Evolutionary conservation across 257 asterid genomes (phyloP).

Genomic region (Solanum bulbocastanum): DNA sequence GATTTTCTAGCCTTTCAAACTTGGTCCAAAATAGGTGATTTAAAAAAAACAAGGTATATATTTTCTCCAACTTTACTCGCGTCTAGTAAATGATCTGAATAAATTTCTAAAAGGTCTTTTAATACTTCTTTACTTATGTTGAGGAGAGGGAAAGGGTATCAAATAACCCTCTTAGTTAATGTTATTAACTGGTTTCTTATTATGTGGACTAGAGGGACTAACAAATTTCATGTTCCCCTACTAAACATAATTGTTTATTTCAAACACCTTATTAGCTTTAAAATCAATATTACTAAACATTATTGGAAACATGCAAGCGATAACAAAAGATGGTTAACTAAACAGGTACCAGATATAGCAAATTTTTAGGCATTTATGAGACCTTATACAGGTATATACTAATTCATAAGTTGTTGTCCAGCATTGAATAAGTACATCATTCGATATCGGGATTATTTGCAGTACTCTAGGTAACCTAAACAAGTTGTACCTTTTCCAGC

Average conservation of each 20-base stretch:
- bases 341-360: neutral
- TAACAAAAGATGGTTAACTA: neutral
- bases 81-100: neutral
- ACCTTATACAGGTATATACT: neutral
- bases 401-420: neutral
- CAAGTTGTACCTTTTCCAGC: constrained; percentile 54
- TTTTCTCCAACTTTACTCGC: neutral
- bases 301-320: neutral
- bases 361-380: neutral
- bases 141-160: neutral
- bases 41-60: neutral
- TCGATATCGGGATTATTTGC: neutral
- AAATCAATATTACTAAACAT: neutral
- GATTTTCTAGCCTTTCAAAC: neutral
- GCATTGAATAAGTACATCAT: neutral
- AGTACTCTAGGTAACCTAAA: neutral
- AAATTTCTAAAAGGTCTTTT: neutral
- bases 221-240: neutral
- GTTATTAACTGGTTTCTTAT: neutral
- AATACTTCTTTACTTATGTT: neutral
- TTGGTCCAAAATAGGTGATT: neutral
- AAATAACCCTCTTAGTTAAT: neutral
- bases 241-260: neutral
- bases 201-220: neutral
- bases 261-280: neutral